phyloP scores from a whole-genome alignment of 345 rosid genomes.

The Moricandia moricandioides region DNA sequence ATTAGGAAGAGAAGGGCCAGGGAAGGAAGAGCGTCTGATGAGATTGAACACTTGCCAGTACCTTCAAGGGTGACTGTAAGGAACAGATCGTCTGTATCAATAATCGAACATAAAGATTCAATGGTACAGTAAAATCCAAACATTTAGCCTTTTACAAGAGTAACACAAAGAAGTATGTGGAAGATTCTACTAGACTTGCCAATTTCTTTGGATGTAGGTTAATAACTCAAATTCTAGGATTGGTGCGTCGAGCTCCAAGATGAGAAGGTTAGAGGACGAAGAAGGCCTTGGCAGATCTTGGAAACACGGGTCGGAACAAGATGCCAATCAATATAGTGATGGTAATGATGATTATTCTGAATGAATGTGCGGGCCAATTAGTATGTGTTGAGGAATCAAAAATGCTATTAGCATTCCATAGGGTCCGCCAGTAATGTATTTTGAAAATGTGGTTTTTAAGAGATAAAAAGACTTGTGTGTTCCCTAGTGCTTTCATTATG shows the following conservation, averaged over 20 bases:
- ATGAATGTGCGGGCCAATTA: conserved; percentile 31
- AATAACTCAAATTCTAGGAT: conserved; percentile 48
- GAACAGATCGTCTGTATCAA: conserved; percentile 53
- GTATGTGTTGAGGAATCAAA: neutral
- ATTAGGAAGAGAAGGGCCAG: conserved; percentile 79
- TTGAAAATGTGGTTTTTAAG: neutral
- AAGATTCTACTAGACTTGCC: neutral
- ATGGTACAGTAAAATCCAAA: conserved; percentile 46
- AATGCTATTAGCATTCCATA: conserved; percentile 6
- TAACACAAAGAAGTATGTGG: neutral
- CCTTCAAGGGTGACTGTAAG: conserved; percentile 80
- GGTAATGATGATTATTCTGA: conserved; percentile 71
- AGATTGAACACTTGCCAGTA: conserved; percentile 78
- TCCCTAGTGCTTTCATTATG: neutral
- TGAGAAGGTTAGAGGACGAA: conserved; percentile 53
- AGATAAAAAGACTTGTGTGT: conserved; percentile 10
- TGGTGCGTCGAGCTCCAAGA: conserved; percentile 47
- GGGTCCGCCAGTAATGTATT: conserved; percentile 14
- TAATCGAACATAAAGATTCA: conserved; percentile 61
- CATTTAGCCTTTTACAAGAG: neutral
- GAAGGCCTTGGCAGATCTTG: conserved; percentile 57
- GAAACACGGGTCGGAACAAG: conserved; percentile 39
- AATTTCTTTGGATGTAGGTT: conserved; percentile 41
- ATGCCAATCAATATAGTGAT: conserved; percentile 52
- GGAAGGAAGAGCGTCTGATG: conserved; percentile 83